Evolutionary conservation across 2,329 filamentous ascomycete species (phyloP).

Genomic region (Beauveria australis): DNA sequence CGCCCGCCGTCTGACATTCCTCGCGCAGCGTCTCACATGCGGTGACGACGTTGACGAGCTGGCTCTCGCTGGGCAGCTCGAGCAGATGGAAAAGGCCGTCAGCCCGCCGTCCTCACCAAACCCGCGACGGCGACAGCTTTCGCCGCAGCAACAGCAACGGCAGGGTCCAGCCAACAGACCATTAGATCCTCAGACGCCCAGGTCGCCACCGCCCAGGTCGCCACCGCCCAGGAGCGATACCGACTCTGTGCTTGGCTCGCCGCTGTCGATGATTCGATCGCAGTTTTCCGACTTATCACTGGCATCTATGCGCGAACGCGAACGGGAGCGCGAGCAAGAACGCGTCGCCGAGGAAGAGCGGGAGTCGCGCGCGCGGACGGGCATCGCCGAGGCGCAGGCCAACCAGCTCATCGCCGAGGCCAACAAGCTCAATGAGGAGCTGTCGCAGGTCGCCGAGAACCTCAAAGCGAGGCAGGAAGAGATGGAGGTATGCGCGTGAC

Average conservation of each 20-base stretch:
- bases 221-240: not conserved
- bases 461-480: conserved; percentile 51
- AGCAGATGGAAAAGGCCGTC: conserved; percentile 27
- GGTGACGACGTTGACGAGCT: conserved; percentile 27
- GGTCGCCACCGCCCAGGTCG: conserved; percentile 13
- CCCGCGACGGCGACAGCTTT: not conserved
- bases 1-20: conserved; percentile 31
- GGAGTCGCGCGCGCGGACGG: conserved; percentile 18
- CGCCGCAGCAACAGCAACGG: not conserved
- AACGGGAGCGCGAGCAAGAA: conserved; percentile 16
- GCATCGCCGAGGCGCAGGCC: conserved; percentile 27
- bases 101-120: conserved; percentile 9
- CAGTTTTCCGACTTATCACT: conserved; percentile 32
- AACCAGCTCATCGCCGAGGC: conserved; percentile 29
- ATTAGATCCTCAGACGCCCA: conserved; percentile 11
- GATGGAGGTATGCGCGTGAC: conserved; percentile 38
- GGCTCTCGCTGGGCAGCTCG: conserved; percentile 28
- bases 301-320: conserved; percentile 20
- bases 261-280: conserved; percentile 29
- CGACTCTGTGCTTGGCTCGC: conserved; percentile 25
- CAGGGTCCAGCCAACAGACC: conserved; percentile 9
- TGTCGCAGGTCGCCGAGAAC: conserved; percentile 41
- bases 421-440: conserved; percentile 38
- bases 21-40: conserved; percentile 30
- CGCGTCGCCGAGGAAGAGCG: conserved; percentile 18